These are phyloP conservation scores for Fusarium sp. DNA, from an alignment of 2,329 filamentous ascomycete species.

Conservation along the genomic window DNA sequence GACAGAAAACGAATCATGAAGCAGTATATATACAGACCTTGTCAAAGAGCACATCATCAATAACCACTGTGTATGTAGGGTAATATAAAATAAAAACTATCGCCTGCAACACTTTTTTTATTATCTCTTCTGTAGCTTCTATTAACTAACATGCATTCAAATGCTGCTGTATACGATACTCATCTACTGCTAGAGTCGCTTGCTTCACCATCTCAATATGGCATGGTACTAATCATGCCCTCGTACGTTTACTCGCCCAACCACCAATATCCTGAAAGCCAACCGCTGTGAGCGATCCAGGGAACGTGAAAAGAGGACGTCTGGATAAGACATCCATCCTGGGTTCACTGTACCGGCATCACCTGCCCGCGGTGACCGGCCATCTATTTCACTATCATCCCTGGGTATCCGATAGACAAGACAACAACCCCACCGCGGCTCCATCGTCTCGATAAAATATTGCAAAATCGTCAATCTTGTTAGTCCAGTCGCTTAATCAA, in stretches of 20 bases:
- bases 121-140: conserved; percentile 29
- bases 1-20: neutral
- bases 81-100: neutral
- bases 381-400: conserved; percentile 41
- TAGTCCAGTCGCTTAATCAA: conserved; percentile 64
- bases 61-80: neutral
- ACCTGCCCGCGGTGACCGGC: conserved; percentile 33
- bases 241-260: conserved; percentile 34
- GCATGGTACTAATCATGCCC: conserved; percentile 6
- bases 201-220: conserved; percentile 25
- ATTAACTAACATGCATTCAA: conserved; percentile 35
- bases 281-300: conserved; percentile 27
- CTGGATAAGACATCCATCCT: conserved; percentile 11
- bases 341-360: conserved; percentile 33
- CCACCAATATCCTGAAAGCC: conserved; percentile 34
- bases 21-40: no score
- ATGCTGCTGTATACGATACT: conserved; percentile 31
- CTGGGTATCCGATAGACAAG: conserved; percentile 45
- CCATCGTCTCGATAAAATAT: conserved; percentile 36
- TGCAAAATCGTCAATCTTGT: conserved; percentile 38
- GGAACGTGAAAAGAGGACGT: conserved; percentile 20
- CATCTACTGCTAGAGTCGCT: conserved; percentile 24
- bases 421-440: conserved; percentile 40
- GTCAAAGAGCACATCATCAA: no score
- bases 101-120: neutral